Conservation (phyloP, 1,284 basidiomycete species). For the Vanrija humicola region DNA sequence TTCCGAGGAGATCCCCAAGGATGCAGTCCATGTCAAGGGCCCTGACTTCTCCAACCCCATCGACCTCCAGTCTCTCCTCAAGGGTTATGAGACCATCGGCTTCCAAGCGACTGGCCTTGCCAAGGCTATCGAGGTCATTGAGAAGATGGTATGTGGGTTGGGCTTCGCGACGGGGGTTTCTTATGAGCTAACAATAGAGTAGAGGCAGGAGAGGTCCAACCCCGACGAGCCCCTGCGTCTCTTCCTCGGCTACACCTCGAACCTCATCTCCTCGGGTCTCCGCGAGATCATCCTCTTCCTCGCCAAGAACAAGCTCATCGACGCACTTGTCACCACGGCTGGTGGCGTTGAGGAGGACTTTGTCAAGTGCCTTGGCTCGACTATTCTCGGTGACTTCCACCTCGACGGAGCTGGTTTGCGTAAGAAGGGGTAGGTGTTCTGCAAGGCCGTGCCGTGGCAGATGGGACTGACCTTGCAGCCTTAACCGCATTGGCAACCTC, state of each 20-base stretch:
- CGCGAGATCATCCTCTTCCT: conserved; percentile 90
- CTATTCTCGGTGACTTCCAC: conserved; percentile 90
- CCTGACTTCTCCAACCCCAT: conserved; percentile 76
- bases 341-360: conserved; percentile 99
- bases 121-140: conserved; percentile 62
- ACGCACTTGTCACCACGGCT: conserved; percentile 91
- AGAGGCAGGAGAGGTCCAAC: conserved; percentile 28
- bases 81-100: conserved; percentile 81
- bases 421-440: conserved; percentile 58
- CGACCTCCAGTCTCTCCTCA: conserved; percentile 68
- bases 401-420: conserved; percentile 85
- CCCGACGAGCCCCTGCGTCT: conserved; percentile 56
- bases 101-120: conserved; percentile 93
- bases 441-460: not conserved
- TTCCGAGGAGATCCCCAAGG: conserved; percentile 70
- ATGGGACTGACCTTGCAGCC: conserved; percentile 32
- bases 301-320: conserved; percentile 88
- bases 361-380: conserved; percentile 96
- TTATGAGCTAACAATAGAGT: not conserved
- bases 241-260: conserved; percentile 97
- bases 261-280: conserved; percentile 94
- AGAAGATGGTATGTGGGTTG: conserved; percentile 47
- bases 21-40: conserved; percentile 72
- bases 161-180: not conserved
- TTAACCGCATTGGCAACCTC: conserved; percentile 98